Base-by-base conservation (phyloP, 192 early-diverging fungal species). In the Endogone sp. region DNA sequence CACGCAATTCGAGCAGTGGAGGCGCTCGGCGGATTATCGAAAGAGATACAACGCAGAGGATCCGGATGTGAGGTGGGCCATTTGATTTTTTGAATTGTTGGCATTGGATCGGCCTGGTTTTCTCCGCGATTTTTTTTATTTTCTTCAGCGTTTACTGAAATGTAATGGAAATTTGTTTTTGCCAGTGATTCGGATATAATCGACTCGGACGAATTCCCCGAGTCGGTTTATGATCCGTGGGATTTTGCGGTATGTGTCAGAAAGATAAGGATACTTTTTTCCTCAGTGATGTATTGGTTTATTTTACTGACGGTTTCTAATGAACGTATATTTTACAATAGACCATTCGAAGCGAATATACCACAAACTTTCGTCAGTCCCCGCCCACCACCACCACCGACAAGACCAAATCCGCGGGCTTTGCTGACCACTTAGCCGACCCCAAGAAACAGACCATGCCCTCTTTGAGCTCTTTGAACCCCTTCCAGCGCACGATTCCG, bases 1-100 rank as follows among this genome's bases (percentile, higher is more conserved):
- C 11, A 77, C 74, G 2, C 78, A 83, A 24, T 89, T 89, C 67
- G 82, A 89, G 16, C 63, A 80, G 31, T 92, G 89, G 86, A 87
- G 82, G 62, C 64, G 78, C 22, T 72, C 68, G 27, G 75, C 70
- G 28, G 76, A 63, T 29, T 61, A 70, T 65, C 68, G 68, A 10
- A 62, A 70, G 27, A 70, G 56, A 0, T 75, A 68, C 16, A 66
- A 72, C 44, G 60, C 71, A 32, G 49, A 58, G 16, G 57, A 60
- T 25, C 64, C 70, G 20, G 58, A 64, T 4, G 65, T 61, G 22
- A 72, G 71, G 71, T 64, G 60, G 22, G 11, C 27, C 29, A 13
- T 22, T 73, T 68, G 4, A n/a, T 9, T 30, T 20, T 9, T 11
- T 23, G 29, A 4, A 4, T 29, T 3, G 22, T 68, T 68, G n/a